A percentile compares a stretch with the other conserved stretches of the same genome.
These are phyloP conservation scores for Nitzschia sp. DNA, from an alignment of 108 stramenopile genomes.

Conservation along the genomic window DNA sequence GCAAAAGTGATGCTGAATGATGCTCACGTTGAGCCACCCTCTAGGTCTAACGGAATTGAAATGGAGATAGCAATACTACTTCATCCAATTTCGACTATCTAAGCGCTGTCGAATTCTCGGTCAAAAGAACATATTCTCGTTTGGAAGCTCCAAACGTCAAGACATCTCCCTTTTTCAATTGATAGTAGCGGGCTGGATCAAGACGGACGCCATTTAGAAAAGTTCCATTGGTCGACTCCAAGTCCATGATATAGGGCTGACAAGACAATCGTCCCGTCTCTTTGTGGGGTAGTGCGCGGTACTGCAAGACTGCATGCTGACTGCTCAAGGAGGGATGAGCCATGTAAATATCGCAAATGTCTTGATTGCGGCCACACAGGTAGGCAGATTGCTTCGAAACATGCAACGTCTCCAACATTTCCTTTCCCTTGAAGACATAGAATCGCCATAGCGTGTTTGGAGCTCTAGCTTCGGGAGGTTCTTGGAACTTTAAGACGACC, in stretches of 20 bases:
- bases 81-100: neutral
- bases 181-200: constrained; percentile 94
- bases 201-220: constrained; percentile 90
- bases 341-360: constrained; percentile 88
- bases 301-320: constrained; percentile 99
- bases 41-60: too few species aligned
- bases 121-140: constrained; percentile 94
- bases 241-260: constrained; percentile 96
- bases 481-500: constrained; percentile 90
- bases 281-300: constrained; percentile 62
- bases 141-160: constrained; percentile 87
- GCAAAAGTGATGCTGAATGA: neutral
- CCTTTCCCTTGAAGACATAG: constrained; percentile 88
- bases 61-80: too few species aligned
- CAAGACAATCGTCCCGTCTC: constrained; percentile 47
- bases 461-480: constrained; percentile 92
- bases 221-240: constrained; percentile 96
- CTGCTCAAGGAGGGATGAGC: constrained; percentile 83
- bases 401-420: constrained; percentile 78
- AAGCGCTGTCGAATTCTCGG: constrained; percentile 65
- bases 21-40: too few species aligned
- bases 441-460: constrained; percentile 94
- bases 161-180: constrained; percentile 91
- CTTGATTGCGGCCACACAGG: constrained; percentile 88
- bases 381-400: constrained; percentile 91